Evolutionary conservation across 495 filamentous ascomycete genomes (phyloP), one percentile per base, ranked within the genome.

Genomic region (Cercophora scortea): DNA sequence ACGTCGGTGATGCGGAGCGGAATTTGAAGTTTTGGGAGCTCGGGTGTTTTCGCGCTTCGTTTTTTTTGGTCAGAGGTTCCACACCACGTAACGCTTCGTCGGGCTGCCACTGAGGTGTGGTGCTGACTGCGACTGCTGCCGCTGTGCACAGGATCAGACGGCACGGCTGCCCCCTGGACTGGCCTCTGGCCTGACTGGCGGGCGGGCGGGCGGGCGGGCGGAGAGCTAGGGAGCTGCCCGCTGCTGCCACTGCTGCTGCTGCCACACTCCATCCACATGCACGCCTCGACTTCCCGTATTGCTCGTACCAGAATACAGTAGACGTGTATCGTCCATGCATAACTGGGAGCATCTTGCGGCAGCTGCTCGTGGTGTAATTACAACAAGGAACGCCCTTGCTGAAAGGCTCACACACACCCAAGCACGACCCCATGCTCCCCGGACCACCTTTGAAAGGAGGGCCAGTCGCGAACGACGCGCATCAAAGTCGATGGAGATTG

Each of bases 11-110:
- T 56, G 56, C 49, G 46, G 42, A 44, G 52, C 40, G 47, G 49
- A 63, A 55, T 48, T 61, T 64, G 13, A 25, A 25, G 25, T 25
- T 25, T 65, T 50, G 53, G 13, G 45, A 64, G 57, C 60, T 66
- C 65, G 63, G 63, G 61, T 42, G 6, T 50, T 50, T 39, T 50
- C 48, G 48, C 48, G 39, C 38, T 32, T 42, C 15, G 42, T 50
- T 50, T 50, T 42, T 40, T 50, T 17, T 33, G 16, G 7, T 19
- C 13, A 13, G 15, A 25, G 62, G 55, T 60, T 64, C 55, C 36
- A 38, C n/a, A 43, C 12, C 41, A 19, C 41, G 17, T 16, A 43
- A 43, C n/a, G 41, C 15, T 17, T n/a, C n/a, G n/a, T n/a, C n/a
- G n/a, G n/a, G n/a, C n/a, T n/a, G n/a, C n/a, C n/a, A n/a, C n/a